These are phyloP conservation scores for Haberlea rhodopensis DNA, from an alignment of 257 asterid species.

Conservation along the genomic window DNA sequence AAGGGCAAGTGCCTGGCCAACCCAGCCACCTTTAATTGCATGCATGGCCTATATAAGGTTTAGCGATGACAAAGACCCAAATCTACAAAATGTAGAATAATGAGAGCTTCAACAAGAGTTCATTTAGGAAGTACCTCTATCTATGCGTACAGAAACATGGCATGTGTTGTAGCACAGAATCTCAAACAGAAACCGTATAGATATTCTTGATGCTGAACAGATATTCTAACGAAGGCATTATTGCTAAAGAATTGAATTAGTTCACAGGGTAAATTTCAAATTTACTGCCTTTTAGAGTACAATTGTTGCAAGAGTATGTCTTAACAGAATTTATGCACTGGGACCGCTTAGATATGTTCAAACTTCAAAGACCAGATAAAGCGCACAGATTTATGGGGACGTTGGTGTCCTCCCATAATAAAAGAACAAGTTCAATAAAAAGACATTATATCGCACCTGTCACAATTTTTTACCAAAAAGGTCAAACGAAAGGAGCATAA, in stretches of 20 bases:
- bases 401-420: background rate
- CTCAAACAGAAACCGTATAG: constrained; percentile 1
- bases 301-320: background rate
- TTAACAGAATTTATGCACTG: background rate
- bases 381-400: background rate
- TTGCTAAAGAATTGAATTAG: no score
- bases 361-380: background rate
- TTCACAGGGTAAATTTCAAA: no score
- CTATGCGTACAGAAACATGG: background rate
- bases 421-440: background rate
- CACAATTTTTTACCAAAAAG: background rate
- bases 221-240: background rate
- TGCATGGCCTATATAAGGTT: constrained; percentile 46
- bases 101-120: background rate
- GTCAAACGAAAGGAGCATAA: background rate
- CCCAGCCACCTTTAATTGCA: constrained; percentile 58
- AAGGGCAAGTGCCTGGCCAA: constrained; percentile 72
- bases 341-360: background rate
- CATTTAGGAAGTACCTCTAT: background rate
- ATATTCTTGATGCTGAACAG: background rate
- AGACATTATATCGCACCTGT: background rate
- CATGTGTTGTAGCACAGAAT: background rate
- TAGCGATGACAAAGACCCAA: constrained; percentile 20
- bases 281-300: background rate
- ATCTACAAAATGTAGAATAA: constrained; percentile 26